These are phyloP conservation scores for Coemansia interrupta DNA, from an alignment of 192 early-diverging fungal genomes.

Conservation along the genomic window DNA sequence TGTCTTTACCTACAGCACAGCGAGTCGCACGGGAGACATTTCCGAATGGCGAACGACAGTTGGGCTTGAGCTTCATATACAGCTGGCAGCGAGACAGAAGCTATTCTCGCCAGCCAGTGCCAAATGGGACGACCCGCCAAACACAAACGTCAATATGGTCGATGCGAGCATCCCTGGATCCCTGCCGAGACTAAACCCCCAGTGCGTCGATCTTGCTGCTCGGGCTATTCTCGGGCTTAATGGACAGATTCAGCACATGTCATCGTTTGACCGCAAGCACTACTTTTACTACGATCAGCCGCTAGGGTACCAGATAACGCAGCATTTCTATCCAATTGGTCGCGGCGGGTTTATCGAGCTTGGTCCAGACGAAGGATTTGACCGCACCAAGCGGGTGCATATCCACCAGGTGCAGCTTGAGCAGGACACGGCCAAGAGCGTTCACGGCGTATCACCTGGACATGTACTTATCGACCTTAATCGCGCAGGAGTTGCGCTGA, in stretches of 20 bases:
- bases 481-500: constrained; percentile 77
- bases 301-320: constrained; percentile 93
- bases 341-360: constrained; percentile 64
- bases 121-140: constrained; percentile 57
- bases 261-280: constrained; percentile 90
- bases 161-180: constrained; percentile 88
- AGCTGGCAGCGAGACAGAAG: constrained; percentile 70
- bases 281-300: constrained; percentile 95
- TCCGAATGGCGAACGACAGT: constrained; percentile 66
- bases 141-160: constrained; percentile 66
- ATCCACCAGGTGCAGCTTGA: constrained; percentile 90
- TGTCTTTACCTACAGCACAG: not conserved
- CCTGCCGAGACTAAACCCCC: constrained; percentile 70
- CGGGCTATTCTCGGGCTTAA: constrained; percentile 69
- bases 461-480: constrained; percentile 73
- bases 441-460: constrained; percentile 62
- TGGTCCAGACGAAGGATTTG: constrained; percentile 58
- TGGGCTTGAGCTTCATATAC: constrained; percentile 88
- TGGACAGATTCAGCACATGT: constrained; percentile 59
- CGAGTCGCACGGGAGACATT: not conserved
- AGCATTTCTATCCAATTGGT: constrained; percentile 78
- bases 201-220: constrained; percentile 70
- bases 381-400: constrained; percentile 50
- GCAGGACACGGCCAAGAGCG: constrained; percentile 87
- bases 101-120: constrained; percentile 71